Percentiles rank a stretch among this genome's conserved stretches.
These are phyloP conservation scores for Penicillium nucicola DNA, from an alignment of 495 filamentous ascomycete genomes.

Conservation along the genomic window DNA sequence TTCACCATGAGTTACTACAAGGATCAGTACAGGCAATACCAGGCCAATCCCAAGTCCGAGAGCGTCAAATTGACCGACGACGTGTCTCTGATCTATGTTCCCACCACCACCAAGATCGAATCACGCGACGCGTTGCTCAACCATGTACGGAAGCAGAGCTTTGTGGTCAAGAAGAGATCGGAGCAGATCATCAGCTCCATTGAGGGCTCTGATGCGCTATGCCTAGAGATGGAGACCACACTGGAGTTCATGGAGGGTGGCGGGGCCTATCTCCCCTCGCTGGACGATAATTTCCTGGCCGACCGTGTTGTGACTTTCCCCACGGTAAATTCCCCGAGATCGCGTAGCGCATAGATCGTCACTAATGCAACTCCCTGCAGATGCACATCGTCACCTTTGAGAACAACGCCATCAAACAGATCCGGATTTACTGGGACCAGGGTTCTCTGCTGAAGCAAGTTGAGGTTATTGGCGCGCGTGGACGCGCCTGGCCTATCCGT, in stretches of 20 bases:
- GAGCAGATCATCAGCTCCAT: slow-evolving; percentile 70
- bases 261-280: slow-evolving; percentile 80
- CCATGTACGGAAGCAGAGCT: slow-evolving; percentile 65
- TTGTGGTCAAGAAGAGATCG: slow-evolving; percentile 69
- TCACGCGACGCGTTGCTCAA: slow-evolving; percentile 69
- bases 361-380: slow-evolving; percentile 44
- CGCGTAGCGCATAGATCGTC: slow-evolving; percentile 13
- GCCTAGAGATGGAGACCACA: slow-evolving; percentile 75
- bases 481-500: slow-evolving; percentile 89
- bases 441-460: slow-evolving; percentile 87
- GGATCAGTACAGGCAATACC: slow-evolving; percentile 73
- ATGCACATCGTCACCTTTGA: slow-evolving; percentile 85
- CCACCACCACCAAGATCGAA: slow-evolving; percentile 73
- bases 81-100: slow-evolving; percentile 86
- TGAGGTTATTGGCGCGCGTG: slow-evolving; percentile 85
- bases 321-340: slow-evolving; percentile 59
- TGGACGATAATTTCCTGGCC: slow-evolving; percentile 92
- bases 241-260: slow-evolving; percentile 79
- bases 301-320: slow-evolving; percentile 80
- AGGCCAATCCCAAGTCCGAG: slow-evolving; percentile 59
- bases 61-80: slow-evolving; percentile 58
- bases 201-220: slow-evolving; percentile 65
- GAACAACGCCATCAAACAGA: slow-evolving; percentile 72
- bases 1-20: slow-evolving; percentile 55
- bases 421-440: slow-evolving; percentile 94